phyloP scores from a whole-genome alignment of 495 filamentous ascomycete species.

The Aspergillus ellipticus region DNA sequence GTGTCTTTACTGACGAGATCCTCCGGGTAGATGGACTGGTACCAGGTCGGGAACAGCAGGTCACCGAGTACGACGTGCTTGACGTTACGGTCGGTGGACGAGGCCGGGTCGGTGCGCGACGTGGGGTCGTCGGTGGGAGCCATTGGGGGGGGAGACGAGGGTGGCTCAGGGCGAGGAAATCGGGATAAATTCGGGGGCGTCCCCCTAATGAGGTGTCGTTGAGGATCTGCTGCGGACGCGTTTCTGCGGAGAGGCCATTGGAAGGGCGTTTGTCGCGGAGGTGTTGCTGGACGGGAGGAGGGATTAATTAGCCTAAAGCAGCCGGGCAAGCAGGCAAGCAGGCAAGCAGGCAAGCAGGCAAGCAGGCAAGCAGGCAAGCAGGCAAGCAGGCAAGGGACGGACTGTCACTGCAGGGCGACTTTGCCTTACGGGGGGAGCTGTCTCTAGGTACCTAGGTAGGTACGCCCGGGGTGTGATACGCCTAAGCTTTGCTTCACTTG shows the following conservation, averaged over 20 bases:
- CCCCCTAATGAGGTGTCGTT: background rate
- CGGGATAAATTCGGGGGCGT: background rate
- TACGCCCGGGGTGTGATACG: too few relatives aligned
- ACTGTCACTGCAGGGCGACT: too few relatives aligned
- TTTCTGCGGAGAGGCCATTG: constrained; percentile 3
- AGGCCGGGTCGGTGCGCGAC: constrained; percentile 27
- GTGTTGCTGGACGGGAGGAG: background rate
- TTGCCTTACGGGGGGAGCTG: too few relatives aligned
- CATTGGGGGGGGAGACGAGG: constrained; percentile 20
- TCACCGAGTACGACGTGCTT: constrained; percentile 73
- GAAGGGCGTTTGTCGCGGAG: background rate
- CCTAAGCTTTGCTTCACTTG: background rate
- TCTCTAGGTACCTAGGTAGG: too few relatives aligned
- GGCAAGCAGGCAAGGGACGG: too few relatives aligned
- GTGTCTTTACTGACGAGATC: constrained; percentile 65
- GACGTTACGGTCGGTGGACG: constrained; percentile 56
- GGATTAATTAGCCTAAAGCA: background rate
- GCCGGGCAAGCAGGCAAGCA: background rate
- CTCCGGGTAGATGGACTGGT: constrained; percentile 73
- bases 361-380: too few relatives aligned
- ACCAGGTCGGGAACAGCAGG: constrained; percentile 72
- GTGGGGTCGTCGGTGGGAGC: constrained; percentile 19
- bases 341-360: too few relatives aligned
- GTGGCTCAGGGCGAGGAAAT: background rate
- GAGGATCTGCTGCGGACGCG: background rate